Conservation (phyloP, 352 stramenopile species). For the Thalassiosira sp. region DNA sequence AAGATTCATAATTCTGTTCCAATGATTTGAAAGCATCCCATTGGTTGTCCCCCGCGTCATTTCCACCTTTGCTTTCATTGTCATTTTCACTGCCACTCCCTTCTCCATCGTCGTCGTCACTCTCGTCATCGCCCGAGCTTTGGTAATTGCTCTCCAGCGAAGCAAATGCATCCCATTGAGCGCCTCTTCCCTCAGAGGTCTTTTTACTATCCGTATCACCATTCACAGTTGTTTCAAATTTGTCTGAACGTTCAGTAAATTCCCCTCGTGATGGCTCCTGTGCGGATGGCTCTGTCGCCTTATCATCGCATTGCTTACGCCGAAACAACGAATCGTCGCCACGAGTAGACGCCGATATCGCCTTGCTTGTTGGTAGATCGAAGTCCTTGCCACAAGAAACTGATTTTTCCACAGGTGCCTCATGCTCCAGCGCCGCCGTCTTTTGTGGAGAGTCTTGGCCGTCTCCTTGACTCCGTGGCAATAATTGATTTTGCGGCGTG, state of each 20-base stretch:
- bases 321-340: neutral
- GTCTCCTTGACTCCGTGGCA: no score
- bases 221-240: neutral
- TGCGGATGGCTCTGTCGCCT: neutral
- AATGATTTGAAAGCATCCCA: conserved; percentile 46
- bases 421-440: neutral
- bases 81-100: neutral
- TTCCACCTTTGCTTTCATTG: neutral
- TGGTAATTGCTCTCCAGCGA: conserved; percentile 21
- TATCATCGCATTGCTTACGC: neutral
- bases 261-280: neutral
- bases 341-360: neutral
- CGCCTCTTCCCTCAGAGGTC: no score
- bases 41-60: neutral
- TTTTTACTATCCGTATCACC: neutral
- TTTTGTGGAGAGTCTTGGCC: no score
- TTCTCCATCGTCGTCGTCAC: neutral
- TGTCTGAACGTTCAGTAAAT: neutral
- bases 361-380: neutral
- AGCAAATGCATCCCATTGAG: conserved; percentile 25
- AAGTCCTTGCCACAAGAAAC: neutral
- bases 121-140: neutral
- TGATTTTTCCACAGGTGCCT: neutral
- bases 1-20: conserved; percentile 44
- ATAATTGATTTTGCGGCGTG: neutral